These are phyloP conservation scores for Colletotrichum gloeosporioides DNA, from an alignment of 2,329 filamentous ascomycete species.

Conservation along the genomic window DNA sequence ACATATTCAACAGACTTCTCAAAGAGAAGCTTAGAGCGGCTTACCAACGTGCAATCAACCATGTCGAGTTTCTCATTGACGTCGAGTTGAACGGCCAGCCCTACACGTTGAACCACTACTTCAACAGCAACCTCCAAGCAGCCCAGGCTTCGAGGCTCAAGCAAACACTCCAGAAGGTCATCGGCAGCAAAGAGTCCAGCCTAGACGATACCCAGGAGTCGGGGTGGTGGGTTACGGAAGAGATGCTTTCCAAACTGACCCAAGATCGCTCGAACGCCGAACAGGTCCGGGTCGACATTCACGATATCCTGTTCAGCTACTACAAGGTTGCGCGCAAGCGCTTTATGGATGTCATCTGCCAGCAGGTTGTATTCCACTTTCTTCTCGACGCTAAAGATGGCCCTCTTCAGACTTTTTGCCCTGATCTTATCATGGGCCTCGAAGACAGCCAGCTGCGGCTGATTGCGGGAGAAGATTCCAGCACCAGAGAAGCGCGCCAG, in stretches of 20 bases:
- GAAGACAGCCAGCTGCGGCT: constrained; percentile 51
- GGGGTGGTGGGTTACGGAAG: background rate
- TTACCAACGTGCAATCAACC: constrained; percentile 54
- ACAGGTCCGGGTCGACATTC: constrained; percentile 54
- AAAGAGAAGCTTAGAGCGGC: constrained; percentile 46
- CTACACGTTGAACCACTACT: constrained; percentile 58
- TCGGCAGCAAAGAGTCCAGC: background rate
- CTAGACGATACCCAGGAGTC: background rate
- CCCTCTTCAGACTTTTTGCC: constrained; percentile 58
- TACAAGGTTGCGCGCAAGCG: constrained; percentile 66
- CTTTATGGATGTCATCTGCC: constrained; percentile 67
- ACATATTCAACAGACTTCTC: constrained; percentile 48
- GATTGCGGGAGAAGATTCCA: constrained; percentile 63
- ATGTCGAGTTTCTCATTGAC: constrained; percentile 55
- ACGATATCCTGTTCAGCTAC: constrained; percentile 65
- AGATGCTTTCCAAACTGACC: constrained; percentile 24
- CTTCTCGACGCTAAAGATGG: constrained; percentile 55
- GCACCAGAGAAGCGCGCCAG: background rate
- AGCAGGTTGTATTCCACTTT: constrained; percentile 60
- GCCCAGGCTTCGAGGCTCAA: constrained; percentile 18
- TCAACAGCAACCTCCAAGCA: constrained; percentile 44
- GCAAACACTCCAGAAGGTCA: background rate
- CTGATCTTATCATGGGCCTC: constrained; percentile 54
- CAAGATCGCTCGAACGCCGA: background rate
- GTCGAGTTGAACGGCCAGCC: constrained; percentile 53